These are phyloP conservation scores for Irpex lacteus DNA, from an alignment of 1,284 basidiomycete species.

Conservation along the genomic window DNA sequence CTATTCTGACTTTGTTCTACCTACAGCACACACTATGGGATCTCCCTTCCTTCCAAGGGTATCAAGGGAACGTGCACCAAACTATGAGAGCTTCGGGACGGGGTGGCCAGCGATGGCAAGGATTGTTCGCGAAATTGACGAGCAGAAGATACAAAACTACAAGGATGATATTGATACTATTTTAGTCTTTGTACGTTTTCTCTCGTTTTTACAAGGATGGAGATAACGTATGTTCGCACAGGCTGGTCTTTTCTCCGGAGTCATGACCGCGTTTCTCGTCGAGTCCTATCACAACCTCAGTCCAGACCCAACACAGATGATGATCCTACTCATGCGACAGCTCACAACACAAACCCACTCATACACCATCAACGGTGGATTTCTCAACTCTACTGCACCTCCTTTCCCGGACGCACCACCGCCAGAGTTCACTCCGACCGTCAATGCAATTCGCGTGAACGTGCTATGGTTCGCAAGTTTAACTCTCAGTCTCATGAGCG, in stretches of 20 bases:
- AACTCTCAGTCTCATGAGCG: slow-evolving; percentile 15
- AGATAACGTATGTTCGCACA: neutral
- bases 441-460: slow-evolving; percentile 7
- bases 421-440: neutral
- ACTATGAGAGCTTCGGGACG: too few relatives aligned
- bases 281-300: neutral
- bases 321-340: neutral
- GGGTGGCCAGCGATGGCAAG: slow-evolving; percentile 5
- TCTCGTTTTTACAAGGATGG: neutral
- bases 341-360: neutral
- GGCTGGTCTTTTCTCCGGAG: slow-evolving; percentile 11
- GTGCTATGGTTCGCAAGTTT: slow-evolving; percentile 17
- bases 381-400: neutral
- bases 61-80: too few relatives aligned
- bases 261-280: slow-evolving; percentile 1
- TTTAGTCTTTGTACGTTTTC: slow-evolving; percentile 9
- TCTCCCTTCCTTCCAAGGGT: too few relatives aligned
- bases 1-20: too few relatives aligned
- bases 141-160: slow-evolving; percentile 4
- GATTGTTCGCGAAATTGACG: slow-evolving; percentile 5
- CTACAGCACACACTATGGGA: too few relatives aligned
- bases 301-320: neutral
- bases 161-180: slow-evolving; percentile 14
- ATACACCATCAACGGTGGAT: neutral
- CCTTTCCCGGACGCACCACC: neutral